Percentiles rank a stretch among this genome's conserved stretches.
These are phyloP conservation scores for Aspergillus fijiensis DNA, from an alignment of 2,329 filamentous ascomycete genomes.

Conservation along the genomic window DNA sequence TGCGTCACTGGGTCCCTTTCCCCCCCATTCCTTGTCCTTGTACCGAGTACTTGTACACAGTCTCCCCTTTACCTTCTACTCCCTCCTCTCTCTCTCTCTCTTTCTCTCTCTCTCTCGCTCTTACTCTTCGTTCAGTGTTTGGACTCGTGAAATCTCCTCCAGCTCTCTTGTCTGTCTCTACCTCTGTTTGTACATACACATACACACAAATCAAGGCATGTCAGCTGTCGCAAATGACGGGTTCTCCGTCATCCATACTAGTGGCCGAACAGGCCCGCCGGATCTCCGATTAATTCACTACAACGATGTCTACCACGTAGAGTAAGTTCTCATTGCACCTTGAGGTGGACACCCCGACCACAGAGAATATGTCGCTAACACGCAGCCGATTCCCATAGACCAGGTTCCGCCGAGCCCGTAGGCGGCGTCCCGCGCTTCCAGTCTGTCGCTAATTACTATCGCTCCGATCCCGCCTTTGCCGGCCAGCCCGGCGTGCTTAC, in stretches of 20 bases:
- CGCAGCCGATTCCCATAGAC: conserved; percentile 32
- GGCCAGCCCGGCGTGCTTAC: conserved; percentile 68
- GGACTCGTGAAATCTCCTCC: not conserved
- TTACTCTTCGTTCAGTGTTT: not conserved
- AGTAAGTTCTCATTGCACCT: conserved; percentile 42
- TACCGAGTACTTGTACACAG: not conserved
- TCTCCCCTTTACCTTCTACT: conserved; percentile 3
- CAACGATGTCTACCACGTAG: conserved; percentile 93
- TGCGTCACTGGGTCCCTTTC: not conserved
- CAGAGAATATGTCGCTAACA: not conserved
- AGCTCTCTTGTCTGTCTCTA: not conserved
- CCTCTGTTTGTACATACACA: not conserved
- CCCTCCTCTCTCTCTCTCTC: not conserved
- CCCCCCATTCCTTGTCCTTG: not conserved
- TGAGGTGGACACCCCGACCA: not conserved
- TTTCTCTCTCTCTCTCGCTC: not conserved
- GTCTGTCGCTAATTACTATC: conserved; percentile 73
- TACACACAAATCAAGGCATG: conserved; percentile 20
- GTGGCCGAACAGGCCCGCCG: conserved; percentile 52
- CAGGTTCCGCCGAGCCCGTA: conserved; percentile 72
- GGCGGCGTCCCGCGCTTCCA: conserved; percentile 82
- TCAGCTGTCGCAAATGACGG: conserved; percentile 32
- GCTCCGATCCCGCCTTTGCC: conserved; percentile 58
- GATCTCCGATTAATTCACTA: conserved; percentile 83
- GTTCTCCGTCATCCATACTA: conserved; percentile 44